Conservation (phyloP, 179 eudicot species). For the Spergularia azorica region DNA sequence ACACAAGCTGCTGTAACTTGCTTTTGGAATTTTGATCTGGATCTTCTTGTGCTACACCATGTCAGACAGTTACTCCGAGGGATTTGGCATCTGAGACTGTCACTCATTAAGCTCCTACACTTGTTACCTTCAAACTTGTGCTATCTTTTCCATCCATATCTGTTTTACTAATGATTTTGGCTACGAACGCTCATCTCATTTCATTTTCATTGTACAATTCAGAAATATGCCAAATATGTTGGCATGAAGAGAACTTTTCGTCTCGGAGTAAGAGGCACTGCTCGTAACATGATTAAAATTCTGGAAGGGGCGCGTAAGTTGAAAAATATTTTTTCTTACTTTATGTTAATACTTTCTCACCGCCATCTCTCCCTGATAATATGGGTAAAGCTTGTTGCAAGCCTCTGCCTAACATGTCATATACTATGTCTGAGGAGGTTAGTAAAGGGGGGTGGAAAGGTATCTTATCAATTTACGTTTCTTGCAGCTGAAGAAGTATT, state of each 20-base stretch:
- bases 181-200: not conserved
- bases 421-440: not conserved
- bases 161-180: not conserved
- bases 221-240: slow-evolving; percentile 91
- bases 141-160: not conserved
- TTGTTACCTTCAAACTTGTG: not conserved
- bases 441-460: not conserved
- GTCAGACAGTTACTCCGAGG: too few relatives aligned
- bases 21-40: too few relatives aligned
- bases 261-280: slow-evolving; percentile 91
- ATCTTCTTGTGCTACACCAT: too few relatives aligned
- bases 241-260: slow-evolving; percentile 92
- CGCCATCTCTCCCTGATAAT: not conserved
- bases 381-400: not conserved
- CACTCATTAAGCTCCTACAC: too few relatives aligned
- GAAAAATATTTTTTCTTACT: not conserved
- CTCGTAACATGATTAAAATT: slow-evolving; percentile 84
- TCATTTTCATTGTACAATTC: slow-evolving; percentile 21
- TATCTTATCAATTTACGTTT: slow-evolving; percentile 21
- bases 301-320: slow-evolving; percentile 78
- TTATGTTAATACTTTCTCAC: not conserved
- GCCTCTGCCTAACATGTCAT: not conserved
- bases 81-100: too few relatives aligned
- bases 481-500: slow-evolving; percentile 89
- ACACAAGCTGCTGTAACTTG: too few relatives aligned